Base-by-base conservation (phyloP, 345 rosid genomes). In the Acer saccharum region DNA sequence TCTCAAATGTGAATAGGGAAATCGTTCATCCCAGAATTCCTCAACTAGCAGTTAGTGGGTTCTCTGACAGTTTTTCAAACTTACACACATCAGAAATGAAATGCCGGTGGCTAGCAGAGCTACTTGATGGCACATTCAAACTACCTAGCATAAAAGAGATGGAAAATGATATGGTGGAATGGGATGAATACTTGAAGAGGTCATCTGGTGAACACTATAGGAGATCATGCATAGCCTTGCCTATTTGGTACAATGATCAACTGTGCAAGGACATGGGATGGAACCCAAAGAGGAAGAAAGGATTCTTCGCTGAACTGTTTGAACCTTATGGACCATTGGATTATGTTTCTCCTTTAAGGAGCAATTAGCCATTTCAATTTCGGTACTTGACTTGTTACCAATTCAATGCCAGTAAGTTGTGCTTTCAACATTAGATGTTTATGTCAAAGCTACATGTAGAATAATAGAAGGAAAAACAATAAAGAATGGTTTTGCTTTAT, bases 291-390 rank as follows among this genome's bases (percentile, higher is more conserved):
- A 85, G 90, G n/a, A 85, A 85, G 79, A 64, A 72, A 17, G 85
- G 86, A 23, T 72, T 81, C 48, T 68, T 85, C 12, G 79, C 87
- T 4, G 90, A 85, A 39, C 9, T 78, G 18, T 82, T 88, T 44
- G 71, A 85, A 69, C 88, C 90, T 13, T 88, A 88, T n/a, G 88
- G 87, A n/a, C 87, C 88, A 4, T 0, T n/a, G 17, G 90, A 82
- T 74, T 84, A 85, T 75, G 83, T 57, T 43, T 48, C 77, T 10
- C 21, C 71, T 48, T 48, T 3, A 12, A 46, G 7, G 29, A 62
- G 20, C 50, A n/a, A 44, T 54, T 58, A 20, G 41, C 18, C 41
- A 2, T 71, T 46, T 17, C 17, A 17, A 1, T 71, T 18, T 48
- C 8, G 17, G 1, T 58, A 11, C 9, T 18, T 11, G 63, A 58